Conservation (phyloP, 495 filamentous ascomycete species). For the Massariosphaeria phaeospora region DNA sequence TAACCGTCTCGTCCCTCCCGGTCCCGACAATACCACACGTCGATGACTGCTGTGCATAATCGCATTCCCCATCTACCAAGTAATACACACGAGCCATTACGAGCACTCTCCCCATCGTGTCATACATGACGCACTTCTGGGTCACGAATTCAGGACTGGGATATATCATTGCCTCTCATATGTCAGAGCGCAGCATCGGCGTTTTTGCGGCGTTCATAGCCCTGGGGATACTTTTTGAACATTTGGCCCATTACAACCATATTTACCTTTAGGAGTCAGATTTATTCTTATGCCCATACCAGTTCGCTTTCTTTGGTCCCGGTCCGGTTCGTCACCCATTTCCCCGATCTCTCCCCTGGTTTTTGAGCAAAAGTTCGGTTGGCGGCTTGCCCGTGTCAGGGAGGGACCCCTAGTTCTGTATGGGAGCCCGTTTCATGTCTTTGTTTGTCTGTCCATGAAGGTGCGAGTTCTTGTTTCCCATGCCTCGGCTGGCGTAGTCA, state of each 20-base stretch:
- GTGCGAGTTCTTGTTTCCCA: background rate
- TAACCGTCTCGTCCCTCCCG: conserved; percentile 43
- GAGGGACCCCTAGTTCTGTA: background rate
- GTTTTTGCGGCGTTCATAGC: conserved; percentile 20
- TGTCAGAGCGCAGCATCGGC: conserved; percentile 32
- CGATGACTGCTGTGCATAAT: conserved; percentile 28
- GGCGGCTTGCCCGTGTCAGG: background rate
- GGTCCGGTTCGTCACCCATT: conserved; percentile 1
- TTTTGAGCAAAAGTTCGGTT: conserved; percentile 19
- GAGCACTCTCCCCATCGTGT: conserved; percentile 12
- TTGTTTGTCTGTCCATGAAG: background rate
- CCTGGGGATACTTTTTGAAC: background rate
- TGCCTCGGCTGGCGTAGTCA: background rate
- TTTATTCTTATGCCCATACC: conserved; percentile 22
- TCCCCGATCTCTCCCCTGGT: background rate
- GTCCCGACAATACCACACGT: conserved; percentile 14
- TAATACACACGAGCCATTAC: conserved; percentile 22
- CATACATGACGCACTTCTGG: conserved; percentile 15
- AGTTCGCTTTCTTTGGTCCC: background rate
- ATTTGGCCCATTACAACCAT: background rate
- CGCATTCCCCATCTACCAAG: conserved; percentile 3
- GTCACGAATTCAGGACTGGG: conserved; percentile 24
- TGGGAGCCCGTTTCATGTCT: background rate
- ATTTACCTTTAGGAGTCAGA: conserved; percentile 18
- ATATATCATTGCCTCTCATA: conserved; percentile 27